Conservation (phyloP, 108 stramenopile genomes). For the Skeletonema tropicum region DNA sequence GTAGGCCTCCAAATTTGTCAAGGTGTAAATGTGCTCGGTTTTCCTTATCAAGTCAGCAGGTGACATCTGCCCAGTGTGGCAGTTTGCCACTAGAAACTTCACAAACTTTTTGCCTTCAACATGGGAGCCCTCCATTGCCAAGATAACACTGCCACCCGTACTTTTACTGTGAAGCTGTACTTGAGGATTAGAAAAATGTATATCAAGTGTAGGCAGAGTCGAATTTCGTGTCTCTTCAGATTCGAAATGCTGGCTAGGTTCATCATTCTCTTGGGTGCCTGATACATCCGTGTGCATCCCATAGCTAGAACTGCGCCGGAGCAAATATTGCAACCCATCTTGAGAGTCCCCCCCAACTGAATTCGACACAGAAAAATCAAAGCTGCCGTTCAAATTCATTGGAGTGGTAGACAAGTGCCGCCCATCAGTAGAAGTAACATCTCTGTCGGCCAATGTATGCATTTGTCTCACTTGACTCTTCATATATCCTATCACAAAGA, state of each 20-base stretch:
- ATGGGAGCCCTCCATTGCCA: conserved; percentile 57
- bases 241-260: not conserved
- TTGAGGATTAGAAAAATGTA: conserved; percentile 63
- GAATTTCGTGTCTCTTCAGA: conserved; percentile 4
- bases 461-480: conserved; percentile 47
- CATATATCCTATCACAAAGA: conserved; percentile 54
- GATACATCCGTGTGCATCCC: conserved; percentile 5
- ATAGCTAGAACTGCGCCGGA: conserved; percentile 11
- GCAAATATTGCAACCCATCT: conserved; percentile 36
- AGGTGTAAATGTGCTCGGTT: conserved; percentile 40
- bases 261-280: not conserved
- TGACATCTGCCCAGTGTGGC: conserved; percentile 14
- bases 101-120: conserved; percentile 55
- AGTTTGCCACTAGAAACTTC: conserved; percentile 32
- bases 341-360: not conserved
- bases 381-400: not conserved
- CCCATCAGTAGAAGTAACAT: not conserved
- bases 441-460: conserved; percentile 26
- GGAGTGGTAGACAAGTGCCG: conserved; percentile 1
- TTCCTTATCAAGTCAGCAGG: conserved; percentile 48
- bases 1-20: conserved; percentile 30
- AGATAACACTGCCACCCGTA: conserved; percentile 55
- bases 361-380: not conserved
- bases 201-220: conserved; percentile 52
- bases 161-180: conserved; percentile 52